Base-by-base conservation (phyloP, 345 rosid species). In the Hypericum androsaemum region DNA sequence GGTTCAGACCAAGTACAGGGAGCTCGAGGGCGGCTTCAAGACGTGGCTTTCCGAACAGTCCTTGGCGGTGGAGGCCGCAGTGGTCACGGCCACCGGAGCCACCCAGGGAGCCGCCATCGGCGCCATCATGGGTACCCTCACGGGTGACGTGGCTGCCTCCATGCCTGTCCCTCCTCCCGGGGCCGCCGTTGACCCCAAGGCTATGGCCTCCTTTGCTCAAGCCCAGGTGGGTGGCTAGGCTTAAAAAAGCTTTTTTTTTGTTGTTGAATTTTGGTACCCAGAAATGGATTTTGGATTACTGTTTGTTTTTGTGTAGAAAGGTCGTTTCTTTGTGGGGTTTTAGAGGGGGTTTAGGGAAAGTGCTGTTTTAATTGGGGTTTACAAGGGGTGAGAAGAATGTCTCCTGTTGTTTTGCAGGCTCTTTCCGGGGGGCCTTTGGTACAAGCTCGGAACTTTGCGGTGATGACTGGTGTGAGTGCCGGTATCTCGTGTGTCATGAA, bases 391-490 rank as follows among this genome's bases (percentile, higher is more conserved):
- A n/a, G n/a, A n/a, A n/a, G n/a, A n/a, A n/a, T n/a, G n/a, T n/a
- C n/a, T n/a, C n/a, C n/a, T n/a, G n/a, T n/a, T n/a, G 32, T 22
- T 22, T 22, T 12, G 47, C 80, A 89, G 97, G 94, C 90, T 50
- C 67, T 89, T 39, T 68, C 84, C 32, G 97, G 95, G 51, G 95
- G 97, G 35, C 97, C 95, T 2, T 73, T 82, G 70, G 65, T 79
- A 15, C 98, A 90, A 84, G 98, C 98, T 68, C 90, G 98, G 43
- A 90, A 90, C 57, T 86, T 90, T 54, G 98, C 98, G 7, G 85
- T 86, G 6, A 82, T 90, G 71, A 84, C 98, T 0, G 89, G 98
- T 64, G 92, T 82, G 13, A 90, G 86, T 78, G 88, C 98, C 3
- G 98, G 98, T 39, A 79, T 90, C 14, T 70, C 96, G 38, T 77